A percentile compares a stretch with the other conserved stretches of the same genome.
Conservation (phyloP, 2,329 filamentous ascomycete genomes). For the Cercospora sesami region DNA sequence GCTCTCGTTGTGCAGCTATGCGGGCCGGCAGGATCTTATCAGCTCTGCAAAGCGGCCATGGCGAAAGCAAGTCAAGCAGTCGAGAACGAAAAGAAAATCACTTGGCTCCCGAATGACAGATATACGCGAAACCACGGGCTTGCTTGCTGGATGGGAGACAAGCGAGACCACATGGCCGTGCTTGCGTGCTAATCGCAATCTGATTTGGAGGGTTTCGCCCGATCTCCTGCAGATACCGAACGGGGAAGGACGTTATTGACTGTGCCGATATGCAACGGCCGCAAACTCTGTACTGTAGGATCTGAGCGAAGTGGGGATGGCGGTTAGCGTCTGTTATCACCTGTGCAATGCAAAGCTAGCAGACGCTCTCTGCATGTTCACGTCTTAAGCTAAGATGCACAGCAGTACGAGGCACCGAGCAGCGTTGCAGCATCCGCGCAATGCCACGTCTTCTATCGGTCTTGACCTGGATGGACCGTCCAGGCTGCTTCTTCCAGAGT, state of each 20-base stretch:
- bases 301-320: background rate
- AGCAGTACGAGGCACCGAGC: background rate
- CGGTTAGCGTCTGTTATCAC: background rate
- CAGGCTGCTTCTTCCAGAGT: background rate
- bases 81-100: constrained; percentile 1
- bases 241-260: background rate
- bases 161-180: constrained; percentile 13
- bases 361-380: background rate
- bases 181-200: constrained; percentile 3
- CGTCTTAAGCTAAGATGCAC: background rate
- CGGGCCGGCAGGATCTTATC: constrained; percentile 4
- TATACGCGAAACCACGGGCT: constrained; percentile 13
- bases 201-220: constrained; percentile 7
- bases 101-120: background rate
- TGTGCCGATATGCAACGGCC: background rate
- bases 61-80: background rate
- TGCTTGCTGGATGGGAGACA: constrained; percentile 2
- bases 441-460: background rate
- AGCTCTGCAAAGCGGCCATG: constrained; percentile 3
- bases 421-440: background rate
- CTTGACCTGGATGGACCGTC: background rate
- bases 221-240: constrained; percentile 1
- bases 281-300: background rate
- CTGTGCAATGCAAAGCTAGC: background rate
- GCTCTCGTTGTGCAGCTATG: constrained; percentile 11